Evolutionary conservation across 257 asterid genomes (phyloP), one percentile per base, ranked within the genome.

Genomic region (Cynanchum wilfordii): DNA sequence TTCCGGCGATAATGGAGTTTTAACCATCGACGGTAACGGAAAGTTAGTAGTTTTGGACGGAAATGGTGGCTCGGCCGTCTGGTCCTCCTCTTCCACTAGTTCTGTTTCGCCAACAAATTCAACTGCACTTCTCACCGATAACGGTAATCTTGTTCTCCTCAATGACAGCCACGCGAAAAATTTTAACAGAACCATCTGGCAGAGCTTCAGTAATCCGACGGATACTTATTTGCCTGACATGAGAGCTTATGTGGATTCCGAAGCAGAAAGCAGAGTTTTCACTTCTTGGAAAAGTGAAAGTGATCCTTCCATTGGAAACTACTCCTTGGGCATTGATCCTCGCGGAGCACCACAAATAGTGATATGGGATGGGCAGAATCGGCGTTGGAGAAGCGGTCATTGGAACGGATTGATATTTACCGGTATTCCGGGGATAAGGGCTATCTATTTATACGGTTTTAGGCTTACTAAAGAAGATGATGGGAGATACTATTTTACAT

Each of bases 321-420:
- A 75, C 24, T 73, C 93, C 0, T 11, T 90, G 87, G 95, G 96
- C 5, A 40, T 93, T 33, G 98, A 93, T 79, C 82, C 88, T 0
- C 84, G 86, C 17, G 93, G 91, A 51, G 69, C 93, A 0, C 95
- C 96, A 2, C 98, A 93, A 84, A 79, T 89, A 10, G 84, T 93
- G 80, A 83, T 93, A 54, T 87, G 93, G 95, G 89, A 89, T 29
- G 96, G 95, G 38, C 22, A 0, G 8, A 73, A 79, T 16, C 81
- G 96, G 33, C 81, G 69, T 38, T 93, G 97, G 98, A 86, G 97
- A 77, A 93, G 92, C 38, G 98, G 97, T 24, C 81, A 87, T 40
- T 92, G 87, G 85, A 80, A 82, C 64, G 90, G 95, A 2, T 24
- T 76, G 29, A 45, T 72, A 1, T 92, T 92, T 67, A 73, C 40